Conservation (phyloP, 2,329 filamentous ascomycete species). For the Diaporthe humulicola region DNA sequence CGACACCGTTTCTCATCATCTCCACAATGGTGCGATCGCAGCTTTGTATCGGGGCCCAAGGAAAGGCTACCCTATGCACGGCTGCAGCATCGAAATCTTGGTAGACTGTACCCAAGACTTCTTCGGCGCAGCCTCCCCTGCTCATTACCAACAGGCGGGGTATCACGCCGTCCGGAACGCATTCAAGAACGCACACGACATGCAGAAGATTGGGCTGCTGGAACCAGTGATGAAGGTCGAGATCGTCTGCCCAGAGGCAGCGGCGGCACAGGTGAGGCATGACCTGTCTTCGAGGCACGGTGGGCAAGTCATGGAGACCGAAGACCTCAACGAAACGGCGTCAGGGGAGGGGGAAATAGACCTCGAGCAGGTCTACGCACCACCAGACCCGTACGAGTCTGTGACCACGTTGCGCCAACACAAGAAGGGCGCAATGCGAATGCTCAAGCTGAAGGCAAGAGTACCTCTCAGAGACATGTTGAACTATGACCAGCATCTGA, state of each 20-base stretch:
- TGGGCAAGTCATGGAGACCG: slow-evolving; percentile 81
- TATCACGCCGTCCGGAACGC: slow-evolving; percentile 75
- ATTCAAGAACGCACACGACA: slow-evolving; percentile 72
- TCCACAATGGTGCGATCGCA: slow-evolving; percentile 85
- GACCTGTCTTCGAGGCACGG: slow-evolving; percentile 83
- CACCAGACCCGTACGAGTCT: slow-evolving; percentile 83
- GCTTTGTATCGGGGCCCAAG: slow-evolving; percentile 88
- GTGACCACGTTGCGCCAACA: slow-evolving; percentile 67
- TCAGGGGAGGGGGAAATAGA: slow-evolving; percentile 68
- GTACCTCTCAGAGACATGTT: slow-evolving; percentile 98
- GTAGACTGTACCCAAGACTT: slow-evolving; percentile 76
- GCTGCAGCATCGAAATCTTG: slow-evolving; percentile 77
- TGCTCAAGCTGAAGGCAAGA: slow-evolving; percentile 81
- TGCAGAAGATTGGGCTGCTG: slow-evolving; percentile 75
- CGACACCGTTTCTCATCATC: slow-evolving; percentile 67
- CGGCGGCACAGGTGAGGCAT: slow-evolving; percentile 84
- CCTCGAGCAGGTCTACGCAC: slow-evolving; percentile 83
- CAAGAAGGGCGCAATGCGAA: slow-evolving; percentile 62
- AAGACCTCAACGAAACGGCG: slow-evolving; percentile 58
- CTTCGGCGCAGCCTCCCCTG: slow-evolving; percentile 75
- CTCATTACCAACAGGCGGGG: slow-evolving; percentile 76
- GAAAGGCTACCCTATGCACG: slow-evolving; percentile 84
- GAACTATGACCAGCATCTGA: slow-evolving; percentile 88
- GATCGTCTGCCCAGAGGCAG: slow-evolving; percentile 86
- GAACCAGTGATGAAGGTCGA: slow-evolving; percentile 94